Percentiles rank a stretch among this genome's conserved stretches.
Conservation (phyloP, 441 rosid genomes). For the Populus hybrid region DNA sequence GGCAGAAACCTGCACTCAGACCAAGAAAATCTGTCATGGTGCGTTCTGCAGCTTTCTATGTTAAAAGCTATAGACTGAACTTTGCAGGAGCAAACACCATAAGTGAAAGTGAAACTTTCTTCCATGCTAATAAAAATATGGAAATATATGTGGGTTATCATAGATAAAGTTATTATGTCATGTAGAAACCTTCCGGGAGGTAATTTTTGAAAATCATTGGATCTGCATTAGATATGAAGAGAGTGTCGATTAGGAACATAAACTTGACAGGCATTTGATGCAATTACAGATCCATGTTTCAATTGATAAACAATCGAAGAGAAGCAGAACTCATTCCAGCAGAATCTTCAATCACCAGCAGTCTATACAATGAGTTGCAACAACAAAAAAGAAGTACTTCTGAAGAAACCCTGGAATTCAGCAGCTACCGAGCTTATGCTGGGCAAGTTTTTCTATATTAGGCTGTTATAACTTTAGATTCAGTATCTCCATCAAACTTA, state of each 20-base stretch:
- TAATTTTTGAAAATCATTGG: neutral
- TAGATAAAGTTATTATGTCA: neutral
- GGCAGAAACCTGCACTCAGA: neutral
- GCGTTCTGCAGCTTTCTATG: neutral
- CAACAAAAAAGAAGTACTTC: neutral
- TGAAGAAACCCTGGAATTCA: neutral
- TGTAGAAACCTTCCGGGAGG: neutral
- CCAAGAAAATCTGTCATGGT: neutral
- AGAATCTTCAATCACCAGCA: neutral
- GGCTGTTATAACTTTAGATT: neutral
- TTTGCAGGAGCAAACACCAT: neutral
- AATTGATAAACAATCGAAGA: neutral
- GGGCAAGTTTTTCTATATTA: neutral
- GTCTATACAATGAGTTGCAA: neutral
- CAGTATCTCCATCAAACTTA: conserved; percentile 15
- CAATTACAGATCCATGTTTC: neutral
- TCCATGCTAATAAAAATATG: neutral
- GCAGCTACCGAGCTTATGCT: neutral
- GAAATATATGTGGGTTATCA: neutral
- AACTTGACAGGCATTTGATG: neutral
- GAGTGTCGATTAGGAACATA: neutral
- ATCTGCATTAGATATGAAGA: neutral
- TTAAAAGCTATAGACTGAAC: neutral
- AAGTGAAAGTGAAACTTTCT: neutral
- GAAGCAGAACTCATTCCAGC: neutral